phyloP scores from a whole-genome alignment of 495 filamentous ascomycete genomes.

The Tetracladium marchalianum region DNA sequence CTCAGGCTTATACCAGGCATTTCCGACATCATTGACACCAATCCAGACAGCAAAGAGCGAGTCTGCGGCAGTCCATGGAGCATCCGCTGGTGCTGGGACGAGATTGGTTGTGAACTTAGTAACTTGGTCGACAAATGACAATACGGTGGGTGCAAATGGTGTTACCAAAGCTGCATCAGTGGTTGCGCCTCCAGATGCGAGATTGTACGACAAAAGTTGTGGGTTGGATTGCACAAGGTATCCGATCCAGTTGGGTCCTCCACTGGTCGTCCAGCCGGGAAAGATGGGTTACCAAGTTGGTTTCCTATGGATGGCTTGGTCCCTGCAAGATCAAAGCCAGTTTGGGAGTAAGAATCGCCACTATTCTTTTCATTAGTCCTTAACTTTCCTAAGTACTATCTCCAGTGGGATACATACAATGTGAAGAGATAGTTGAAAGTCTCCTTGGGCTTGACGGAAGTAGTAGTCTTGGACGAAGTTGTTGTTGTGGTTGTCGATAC shows the following conservation, averaged over 20 bases:
- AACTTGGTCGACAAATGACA: constrained; percentile 51
- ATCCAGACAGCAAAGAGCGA: constrained; percentile 64
- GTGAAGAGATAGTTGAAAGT: too few relatives aligned
- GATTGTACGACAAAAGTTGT: constrained; percentile 51
- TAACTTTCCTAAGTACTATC: too few relatives aligned
- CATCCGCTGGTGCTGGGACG: constrained; percentile 22
- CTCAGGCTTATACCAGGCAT: constrained; percentile 38
- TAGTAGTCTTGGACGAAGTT: too few relatives aligned
- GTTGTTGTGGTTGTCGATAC: too few relatives aligned
- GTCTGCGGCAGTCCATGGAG: constrained; percentile 50
- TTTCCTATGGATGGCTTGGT: constrained; percentile 52
- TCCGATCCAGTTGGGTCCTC: constrained; percentile 60
- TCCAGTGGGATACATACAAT: too few relatives aligned
- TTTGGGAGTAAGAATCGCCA: constrained; percentile 50
- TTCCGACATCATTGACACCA: constrained; percentile 73
- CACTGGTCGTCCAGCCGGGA: constrained; percentile 50
- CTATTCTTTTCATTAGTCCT: too few relatives aligned
- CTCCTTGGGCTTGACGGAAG: too few relatives aligned
- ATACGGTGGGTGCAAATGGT: constrained; percentile 39
- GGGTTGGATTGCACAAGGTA: constrained; percentile 50
- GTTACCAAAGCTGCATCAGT: constrained; percentile 50
- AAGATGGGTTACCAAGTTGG: constrained; percentile 67
- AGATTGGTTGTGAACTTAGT: constrained; percentile 25
- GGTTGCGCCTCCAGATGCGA: constrained; percentile 62
- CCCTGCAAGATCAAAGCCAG: constrained; percentile 53